Evolutionary conservation across 345 rosid species (phyloP).

Genomic region (Brassica napus): DNA sequence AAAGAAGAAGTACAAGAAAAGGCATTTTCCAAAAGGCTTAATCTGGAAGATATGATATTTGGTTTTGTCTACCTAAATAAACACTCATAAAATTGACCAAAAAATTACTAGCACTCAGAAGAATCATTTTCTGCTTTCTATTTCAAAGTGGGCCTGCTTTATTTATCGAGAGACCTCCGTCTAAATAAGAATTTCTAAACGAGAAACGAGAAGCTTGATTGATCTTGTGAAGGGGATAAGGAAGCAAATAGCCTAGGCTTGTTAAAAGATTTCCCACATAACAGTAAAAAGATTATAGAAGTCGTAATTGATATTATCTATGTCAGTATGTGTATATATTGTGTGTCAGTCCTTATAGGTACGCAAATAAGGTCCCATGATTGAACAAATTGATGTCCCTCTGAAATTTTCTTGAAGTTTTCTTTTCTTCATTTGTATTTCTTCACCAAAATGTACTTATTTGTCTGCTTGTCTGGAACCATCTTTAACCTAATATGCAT

Average conservation of each 20-base stretch:
- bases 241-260: not conserved
- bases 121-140: not conserved
- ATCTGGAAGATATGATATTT: constrained; percentile 23
- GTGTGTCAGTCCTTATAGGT: not conserved
- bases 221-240: not conserved
- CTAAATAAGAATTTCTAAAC: not conserved
- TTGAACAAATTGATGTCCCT: constrained; percentile 2
- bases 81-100: not conserved
- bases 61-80: constrained; percentile 25
- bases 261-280: not conserved
- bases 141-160: not conserved
- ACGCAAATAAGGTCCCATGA: constrained; percentile 8
- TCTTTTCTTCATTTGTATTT: not conserved
- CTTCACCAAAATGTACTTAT: not conserved
- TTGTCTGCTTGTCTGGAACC: constrained; percentile 1
- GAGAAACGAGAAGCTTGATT: not conserved
- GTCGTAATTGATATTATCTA: not conserved
- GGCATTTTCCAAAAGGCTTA: constrained; percentile 23
- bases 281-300: not conserved
- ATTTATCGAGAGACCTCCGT: constrained; percentile 13
- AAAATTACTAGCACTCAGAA: not conserved
- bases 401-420: not conserved
- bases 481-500: not conserved
- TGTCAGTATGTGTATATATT: not conserved
- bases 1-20: not conserved